phyloP scores from a whole-genome alignment of 1,284 basidiomycete species.

The Irpex sp. region DNA sequence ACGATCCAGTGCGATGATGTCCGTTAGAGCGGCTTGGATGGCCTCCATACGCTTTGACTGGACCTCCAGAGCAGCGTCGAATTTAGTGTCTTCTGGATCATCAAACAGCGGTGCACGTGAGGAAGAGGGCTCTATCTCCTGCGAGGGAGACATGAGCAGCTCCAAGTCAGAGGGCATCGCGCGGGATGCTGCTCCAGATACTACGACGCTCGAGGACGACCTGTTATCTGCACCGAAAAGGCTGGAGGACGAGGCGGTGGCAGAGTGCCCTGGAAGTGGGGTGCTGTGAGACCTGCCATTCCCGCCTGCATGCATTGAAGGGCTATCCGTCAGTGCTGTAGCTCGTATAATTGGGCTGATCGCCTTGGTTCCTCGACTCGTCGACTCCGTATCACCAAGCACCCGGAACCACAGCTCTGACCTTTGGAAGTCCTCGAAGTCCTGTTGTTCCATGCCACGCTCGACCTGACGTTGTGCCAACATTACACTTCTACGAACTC shows the following conservation, averaged over 20 bases:
- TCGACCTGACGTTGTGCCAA: slow-evolving; percentile 84
- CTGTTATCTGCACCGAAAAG: slow-evolving; percentile 19
- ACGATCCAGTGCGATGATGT: slow-evolving; percentile 83
- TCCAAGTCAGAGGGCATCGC: slow-evolving; percentile 60
- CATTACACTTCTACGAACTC: slow-evolving; percentile 75
- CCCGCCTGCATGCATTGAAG: background rate
- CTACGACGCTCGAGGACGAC: slow-evolving; percentile 26
- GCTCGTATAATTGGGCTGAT: slow-evolving; percentile 1
- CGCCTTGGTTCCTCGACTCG: slow-evolving; percentile 11
- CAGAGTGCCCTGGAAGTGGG: slow-evolving; percentile 8
- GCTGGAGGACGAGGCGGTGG: background rate
- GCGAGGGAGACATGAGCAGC: slow-evolving; percentile 70
- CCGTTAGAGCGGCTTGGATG: slow-evolving; percentile 89
- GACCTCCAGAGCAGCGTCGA: slow-evolving; percentile 60
- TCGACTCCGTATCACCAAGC: slow-evolving; percentile 62
- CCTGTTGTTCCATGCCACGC: slow-evolving; percentile 79
- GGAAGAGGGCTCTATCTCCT: slow-evolving; percentile 42
- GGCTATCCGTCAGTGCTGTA: background rate
- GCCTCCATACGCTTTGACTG: slow-evolving; percentile 78
- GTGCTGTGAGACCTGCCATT: background rate
- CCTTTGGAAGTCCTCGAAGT: slow-evolving; percentile 84
- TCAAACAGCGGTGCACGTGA: slow-evolving; percentile 76
- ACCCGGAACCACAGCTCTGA: slow-evolving; percentile 92
- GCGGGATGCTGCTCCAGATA: slow-evolving; percentile 22
- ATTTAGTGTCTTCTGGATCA: slow-evolving; percentile 60